Conservation (phyloP, 306 rosid genomes). For the Abrus precatorius region DNA sequence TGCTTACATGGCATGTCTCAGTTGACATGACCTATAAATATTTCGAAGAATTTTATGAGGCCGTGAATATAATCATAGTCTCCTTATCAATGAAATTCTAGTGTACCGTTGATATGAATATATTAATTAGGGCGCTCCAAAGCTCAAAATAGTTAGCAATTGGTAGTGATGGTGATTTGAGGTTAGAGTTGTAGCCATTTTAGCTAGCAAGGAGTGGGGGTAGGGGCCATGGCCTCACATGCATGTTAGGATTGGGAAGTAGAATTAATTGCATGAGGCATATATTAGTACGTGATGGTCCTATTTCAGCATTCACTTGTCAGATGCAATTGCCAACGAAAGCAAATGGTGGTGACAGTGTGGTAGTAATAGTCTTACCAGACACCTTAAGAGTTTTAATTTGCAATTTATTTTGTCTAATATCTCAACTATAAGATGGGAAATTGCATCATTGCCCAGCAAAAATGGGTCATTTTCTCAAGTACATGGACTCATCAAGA, state of each 20-base stretch:
- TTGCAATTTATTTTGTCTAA: background rate
- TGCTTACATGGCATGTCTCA: background rate
- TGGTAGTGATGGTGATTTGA: conserved; percentile 42
- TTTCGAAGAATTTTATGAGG: background rate
- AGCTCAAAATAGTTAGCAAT: conserved; percentile 6
- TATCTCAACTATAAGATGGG: background rate
- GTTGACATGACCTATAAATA: background rate
- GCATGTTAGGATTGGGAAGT: conserved; percentile 17
- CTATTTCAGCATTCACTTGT: conserved; percentile 40
- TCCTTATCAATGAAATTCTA: conserved; percentile 2
- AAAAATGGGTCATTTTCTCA: conserved; percentile 1
- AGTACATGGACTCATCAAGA: background rate
- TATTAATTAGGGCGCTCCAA: background rate
- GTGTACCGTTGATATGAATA: background rate
- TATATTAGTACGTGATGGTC: conserved; percentile 41
- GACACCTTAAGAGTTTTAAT: background rate
- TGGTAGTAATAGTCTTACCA: background rate
- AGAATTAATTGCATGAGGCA: conserved; percentile 37
- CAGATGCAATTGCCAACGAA: background rate
- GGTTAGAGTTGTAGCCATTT: conserved; percentile 35
- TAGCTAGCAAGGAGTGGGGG: conserved; percentile 11
- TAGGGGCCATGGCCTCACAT: conserved; percentile 52
- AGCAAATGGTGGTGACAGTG: conserved; percentile 33
- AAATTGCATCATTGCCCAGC: background rate
- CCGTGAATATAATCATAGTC: background rate